Base-by-base conservation (phyloP, 2,329 filamentous ascomycete genomes). In the Madurella fahalii region DNA sequence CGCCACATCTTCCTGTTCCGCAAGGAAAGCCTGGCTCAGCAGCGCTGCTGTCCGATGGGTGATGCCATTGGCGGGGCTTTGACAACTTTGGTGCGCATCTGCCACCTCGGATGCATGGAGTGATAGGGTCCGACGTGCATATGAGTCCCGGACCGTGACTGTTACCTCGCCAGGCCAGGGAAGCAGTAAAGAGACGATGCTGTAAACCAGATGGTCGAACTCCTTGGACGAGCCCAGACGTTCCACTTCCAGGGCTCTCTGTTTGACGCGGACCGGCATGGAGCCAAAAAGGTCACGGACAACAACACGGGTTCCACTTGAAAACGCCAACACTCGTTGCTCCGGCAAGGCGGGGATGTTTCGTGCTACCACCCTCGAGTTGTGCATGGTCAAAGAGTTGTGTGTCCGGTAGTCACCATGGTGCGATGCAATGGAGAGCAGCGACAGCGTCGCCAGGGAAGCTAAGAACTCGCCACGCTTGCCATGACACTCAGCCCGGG, bases 261-360 rank as follows among this genome's bases (percentile, higher is more conserved):
- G 88, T 67, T 94, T 95, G 25, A 95, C 86, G 13, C 93, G 84
- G 12, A 96, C 93, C 0, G 93, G 91, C 82, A 96, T 89, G 55
- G 85, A 87, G 0, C 92, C 91, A 70, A 96, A 97, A 1, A 96
- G 74, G 67, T 96, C 86, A 53, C 85, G 82, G 5, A 95, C 86
- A 0, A 79, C 79, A 2, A 93, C 84, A 30, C 83, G 81, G 0
- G 92, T 96, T 4, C 93, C 93, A 72, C 89, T 83, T 17, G 74
- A 68, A 53, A 78, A 79, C 37, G 71, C 73, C 9, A 76, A 63
- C 7, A 89, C 64, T 46, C 78, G 74, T 44, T 88, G 80, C 47
- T 84, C 79, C 8, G 76, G 69, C 11, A 78, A 74, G 5, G 83
- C 81, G 5, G 88, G 86, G 1, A 77, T 71, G 52, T 87, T 77